Evolutionary conservation across 257 asterid species (phyloP), one percentile per base, ranked within the genome.

Genomic region (Penstemon newberryi): DNA sequence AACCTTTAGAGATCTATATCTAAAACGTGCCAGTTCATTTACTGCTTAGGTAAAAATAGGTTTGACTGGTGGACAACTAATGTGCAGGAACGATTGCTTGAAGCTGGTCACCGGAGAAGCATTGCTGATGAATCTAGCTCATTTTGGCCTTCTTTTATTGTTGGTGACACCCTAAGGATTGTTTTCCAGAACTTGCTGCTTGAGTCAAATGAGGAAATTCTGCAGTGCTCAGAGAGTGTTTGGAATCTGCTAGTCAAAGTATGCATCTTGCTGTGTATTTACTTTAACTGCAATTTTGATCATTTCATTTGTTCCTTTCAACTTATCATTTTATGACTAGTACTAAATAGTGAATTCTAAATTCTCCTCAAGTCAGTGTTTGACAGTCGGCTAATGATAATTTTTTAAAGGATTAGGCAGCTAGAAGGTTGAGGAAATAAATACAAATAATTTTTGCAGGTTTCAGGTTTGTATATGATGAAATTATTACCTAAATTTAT

Each of bases 111-210:
- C 70, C 87, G 87, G 78, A 85, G 81, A 82, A 83, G 95, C 77
- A 74, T 80, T 55, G 61, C 83, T 71, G 96, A 86, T 44, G 85
- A 79, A 42, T 77, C 88, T 70, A 78, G 81, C 74, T 86, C 96
- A 56, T 86, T 94, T 80, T 94, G 99, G 99, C 99, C 99, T 72
- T 85, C 99, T 75, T 84, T 81, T 72, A 91, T 94, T 66, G 85
- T 94, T 73, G 99, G 96, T 56, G 99, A 94, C 82, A 87, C 99
- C 69, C 85, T 91, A 54, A 85, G 97, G 86, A 94, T 91, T 77
- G 99, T 94, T 72, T 94, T 87, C 84, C 99, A 94, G 83, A 94
- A 94, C 83, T 80, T 94, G 85, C 82, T 94, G 75, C 96, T 94
- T 60, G 99, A 94, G 77, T 89, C 99, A 57, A 89, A 91, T 65